These are phyloP conservation scores for Lentinula raphanica DNA, from an alignment of 768 basidiomycete species.

Conservation along the genomic window DNA sequence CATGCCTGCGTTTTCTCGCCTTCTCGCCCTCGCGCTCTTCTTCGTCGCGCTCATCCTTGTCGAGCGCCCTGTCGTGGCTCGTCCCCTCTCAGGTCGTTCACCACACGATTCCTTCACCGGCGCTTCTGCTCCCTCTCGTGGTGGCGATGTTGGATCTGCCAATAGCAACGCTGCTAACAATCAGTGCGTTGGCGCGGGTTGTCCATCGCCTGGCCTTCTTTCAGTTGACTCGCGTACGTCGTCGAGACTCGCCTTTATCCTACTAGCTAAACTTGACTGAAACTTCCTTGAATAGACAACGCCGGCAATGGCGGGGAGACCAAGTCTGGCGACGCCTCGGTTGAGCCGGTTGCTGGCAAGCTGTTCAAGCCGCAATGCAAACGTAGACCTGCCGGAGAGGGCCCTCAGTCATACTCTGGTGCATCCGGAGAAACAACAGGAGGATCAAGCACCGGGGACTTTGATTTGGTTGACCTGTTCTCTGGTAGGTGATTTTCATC, in stretches of 20 bases:
- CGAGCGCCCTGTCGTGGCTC: not conserved
- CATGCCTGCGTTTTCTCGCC: not conserved
- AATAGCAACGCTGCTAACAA: not conserved
- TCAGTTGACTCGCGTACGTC: slow-evolving; percentile 31
- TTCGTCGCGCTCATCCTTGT: not conserved
- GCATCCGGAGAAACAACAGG: not conserved
- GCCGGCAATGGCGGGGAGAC: not conserved
- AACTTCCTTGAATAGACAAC: not conserved
- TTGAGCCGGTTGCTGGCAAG: no score
- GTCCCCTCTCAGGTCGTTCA: not conserved
- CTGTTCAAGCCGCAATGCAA: no score
- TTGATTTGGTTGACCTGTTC: not conserved
- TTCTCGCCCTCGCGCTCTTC: not conserved
- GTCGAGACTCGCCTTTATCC: not conserved
- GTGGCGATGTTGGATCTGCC: not conserved
- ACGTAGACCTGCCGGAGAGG: not conserved
- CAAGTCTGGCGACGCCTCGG: not conserved
- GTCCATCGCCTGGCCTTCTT: slow-evolving; percentile 16
- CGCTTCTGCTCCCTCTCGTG: not conserved
- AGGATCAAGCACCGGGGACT: not conserved
- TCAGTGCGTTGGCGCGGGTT: not conserved
- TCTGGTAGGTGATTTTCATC: not conserved
- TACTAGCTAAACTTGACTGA: not conserved
- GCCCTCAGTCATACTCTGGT: not conserved
- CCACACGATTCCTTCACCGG: not conserved